Conservation (phyloP, 1,284 basidiomycete species). For the Marasmius tenuissimus region DNA sequence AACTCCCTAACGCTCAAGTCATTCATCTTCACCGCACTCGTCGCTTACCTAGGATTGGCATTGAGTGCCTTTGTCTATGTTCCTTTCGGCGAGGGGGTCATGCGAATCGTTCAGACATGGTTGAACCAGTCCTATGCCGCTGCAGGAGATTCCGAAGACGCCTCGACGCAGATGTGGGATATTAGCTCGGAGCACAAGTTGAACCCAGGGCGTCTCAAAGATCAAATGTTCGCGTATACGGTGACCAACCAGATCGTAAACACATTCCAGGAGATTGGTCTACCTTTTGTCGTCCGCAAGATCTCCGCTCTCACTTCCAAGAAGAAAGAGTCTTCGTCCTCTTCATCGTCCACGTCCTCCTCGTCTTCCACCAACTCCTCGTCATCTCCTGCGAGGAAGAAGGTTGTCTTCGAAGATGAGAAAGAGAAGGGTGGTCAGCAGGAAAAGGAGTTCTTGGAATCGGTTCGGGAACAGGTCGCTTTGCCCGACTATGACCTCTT, state of each 20-base stretch:
- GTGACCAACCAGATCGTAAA: slow-evolving; percentile 91
- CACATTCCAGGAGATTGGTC: slow-evolving; percentile 80
- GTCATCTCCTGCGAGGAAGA: slow-evolving; percentile 53
- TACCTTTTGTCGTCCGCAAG: slow-evolving; percentile 77
- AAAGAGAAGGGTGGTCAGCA: slow-evolving; percentile 55
- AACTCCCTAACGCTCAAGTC: slow-evolving; percentile 89
- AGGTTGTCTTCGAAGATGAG: slow-evolving; percentile 74
- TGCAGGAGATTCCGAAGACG: background rate
- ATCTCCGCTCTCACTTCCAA: slow-evolving; percentile 13
- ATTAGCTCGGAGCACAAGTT: slow-evolving; percentile 56
- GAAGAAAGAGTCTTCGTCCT: slow-evolving; percentile 16
- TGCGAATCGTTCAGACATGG: slow-evolving; percentile 54
- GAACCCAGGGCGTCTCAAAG: slow-evolving; percentile 72
- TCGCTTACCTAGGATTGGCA: slow-evolving; percentile 84
- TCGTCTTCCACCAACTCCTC: background rate
- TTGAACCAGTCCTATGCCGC: slow-evolving; percentile 29
- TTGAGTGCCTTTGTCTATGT: slow-evolving; percentile 91
- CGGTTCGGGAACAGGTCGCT: slow-evolving; percentile 75
- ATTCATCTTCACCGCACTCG: slow-evolving; percentile 86
- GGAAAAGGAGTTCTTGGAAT: slow-evolving; percentile 75
- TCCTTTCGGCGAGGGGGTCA: slow-evolving; percentile 85
- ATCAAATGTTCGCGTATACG: slow-evolving; percentile 93
- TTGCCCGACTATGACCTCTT: slow-evolving; percentile 84
- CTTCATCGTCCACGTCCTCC: slow-evolving; percentile 8
- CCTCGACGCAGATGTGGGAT: slow-evolving; percentile 46